These are phyloP conservation scores for Rhodotorula babjevae DNA, from an alignment of 768 basidiomycete genomes.

Conservation along the genomic window DNA sequence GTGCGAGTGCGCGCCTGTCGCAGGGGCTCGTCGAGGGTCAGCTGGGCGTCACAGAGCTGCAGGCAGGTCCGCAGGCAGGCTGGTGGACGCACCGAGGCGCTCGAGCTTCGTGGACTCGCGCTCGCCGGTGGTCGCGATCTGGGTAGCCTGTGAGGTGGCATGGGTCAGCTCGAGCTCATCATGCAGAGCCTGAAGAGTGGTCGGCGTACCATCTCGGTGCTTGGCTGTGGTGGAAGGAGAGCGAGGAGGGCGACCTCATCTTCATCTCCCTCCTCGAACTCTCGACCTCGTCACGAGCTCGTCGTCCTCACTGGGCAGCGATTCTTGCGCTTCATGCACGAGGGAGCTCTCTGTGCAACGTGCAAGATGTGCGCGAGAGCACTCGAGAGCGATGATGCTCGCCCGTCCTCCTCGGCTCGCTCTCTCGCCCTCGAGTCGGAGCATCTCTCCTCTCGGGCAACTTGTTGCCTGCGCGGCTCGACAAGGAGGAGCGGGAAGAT, in stretches of 20 bases:
- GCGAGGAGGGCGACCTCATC: too few relatives aligned
- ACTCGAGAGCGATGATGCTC: too few relatives aligned
- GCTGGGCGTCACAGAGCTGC: background rate
- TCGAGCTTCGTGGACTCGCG: conserved; percentile 49
- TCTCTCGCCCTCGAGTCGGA: too few relatives aligned
- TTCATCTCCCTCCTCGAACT: too few relatives aligned
- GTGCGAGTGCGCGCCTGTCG: conserved; percentile 58
- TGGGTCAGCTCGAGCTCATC: background rate
- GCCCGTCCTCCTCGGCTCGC: too few relatives aligned
- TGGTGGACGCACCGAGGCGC: conserved; percentile 45
- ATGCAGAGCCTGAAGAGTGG: background rate
- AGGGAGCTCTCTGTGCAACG: too few relatives aligned
- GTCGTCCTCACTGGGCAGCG: too few relatives aligned
- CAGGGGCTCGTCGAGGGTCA: background rate
- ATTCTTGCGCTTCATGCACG: too few relatives aligned
- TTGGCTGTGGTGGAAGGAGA: background rate
- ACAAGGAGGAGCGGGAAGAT: background rate
- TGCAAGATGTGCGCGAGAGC: too few relatives aligned
- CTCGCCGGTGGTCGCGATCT: conserved; percentile 21
- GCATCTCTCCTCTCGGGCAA: too few relatives aligned
- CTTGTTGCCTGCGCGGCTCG: too few relatives aligned
- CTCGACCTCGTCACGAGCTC: too few relatives aligned
- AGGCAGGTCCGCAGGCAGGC: background rate
- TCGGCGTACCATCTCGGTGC: background rate
- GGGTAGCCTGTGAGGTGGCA: background rate